Percentiles rank a stretch among this genome's conserved stretches.
Conservation (phyloP, 805 yeast genomes). For the Starmerella bacillaris region DNA sequence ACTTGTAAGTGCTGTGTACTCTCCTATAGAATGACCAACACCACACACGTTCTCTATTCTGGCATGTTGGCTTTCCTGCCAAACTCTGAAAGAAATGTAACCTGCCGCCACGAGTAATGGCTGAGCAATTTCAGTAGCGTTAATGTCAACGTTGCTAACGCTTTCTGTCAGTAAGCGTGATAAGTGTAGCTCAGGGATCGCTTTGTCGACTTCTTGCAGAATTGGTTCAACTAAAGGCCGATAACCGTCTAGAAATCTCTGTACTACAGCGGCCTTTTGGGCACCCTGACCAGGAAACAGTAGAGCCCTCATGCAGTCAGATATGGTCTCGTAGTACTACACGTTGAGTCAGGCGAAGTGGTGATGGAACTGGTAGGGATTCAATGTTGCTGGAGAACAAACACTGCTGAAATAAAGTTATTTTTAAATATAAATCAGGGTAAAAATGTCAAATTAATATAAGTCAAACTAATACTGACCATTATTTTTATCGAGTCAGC, state of each 20-base stretch:
- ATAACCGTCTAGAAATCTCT: conserved; percentile 11
- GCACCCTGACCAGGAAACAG: conserved; percentile 25
- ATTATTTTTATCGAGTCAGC: no score
- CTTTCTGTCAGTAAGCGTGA: conserved; percentile 9
- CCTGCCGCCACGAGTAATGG: conserved; percentile 35
- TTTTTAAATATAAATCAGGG: no score
- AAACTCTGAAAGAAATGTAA: conserved; percentile 19
- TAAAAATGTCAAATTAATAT: no score
- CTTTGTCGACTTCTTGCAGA: conserved; percentile 22
- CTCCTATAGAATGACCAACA: conserved; percentile 37
- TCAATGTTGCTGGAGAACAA: no score
- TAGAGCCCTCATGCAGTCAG: background rate
- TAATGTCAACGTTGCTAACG: conserved; percentile 14
- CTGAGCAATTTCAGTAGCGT: conserved; percentile 34
- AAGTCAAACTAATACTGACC: no score
- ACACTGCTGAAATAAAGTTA: no score
- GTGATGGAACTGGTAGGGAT: no score
- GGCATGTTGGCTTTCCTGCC: no score
- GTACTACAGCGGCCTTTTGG: conserved; percentile 22
- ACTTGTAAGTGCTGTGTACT: conserved; percentile 29
- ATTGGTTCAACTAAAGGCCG: conserved; percentile 18
- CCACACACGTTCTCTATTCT: conserved; percentile 15
- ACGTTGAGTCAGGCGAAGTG: no score
- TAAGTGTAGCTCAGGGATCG: conserved; percentile 25
- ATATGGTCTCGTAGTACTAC: no score